These are phyloP conservation scores for Geotrichum candidum DNA, from an alignment of 1,139 yeast species.

Conservation along the genomic window DNA sequence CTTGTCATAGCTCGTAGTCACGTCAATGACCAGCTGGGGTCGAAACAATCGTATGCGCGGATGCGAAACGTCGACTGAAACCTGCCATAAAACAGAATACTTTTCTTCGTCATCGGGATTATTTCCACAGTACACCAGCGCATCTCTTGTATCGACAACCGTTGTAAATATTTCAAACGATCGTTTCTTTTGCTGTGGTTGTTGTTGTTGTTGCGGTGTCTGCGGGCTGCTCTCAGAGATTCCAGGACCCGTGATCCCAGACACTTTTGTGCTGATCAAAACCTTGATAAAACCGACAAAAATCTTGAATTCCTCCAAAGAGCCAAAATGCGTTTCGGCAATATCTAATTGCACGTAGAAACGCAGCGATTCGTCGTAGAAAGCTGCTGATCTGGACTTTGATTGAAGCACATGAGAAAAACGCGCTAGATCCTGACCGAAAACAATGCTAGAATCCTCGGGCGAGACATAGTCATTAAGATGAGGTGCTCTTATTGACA, in stretches of 20 bases:
- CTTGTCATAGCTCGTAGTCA: conserved; percentile 10
- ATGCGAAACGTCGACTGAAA: conserved; percentile 26
- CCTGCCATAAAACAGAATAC: conserved; percentile 26
- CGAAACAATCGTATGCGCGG: conserved; percentile 27
- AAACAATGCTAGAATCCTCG: not conserved
- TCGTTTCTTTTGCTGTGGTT: conserved; percentile 6
- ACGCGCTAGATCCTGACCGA: not conserved
- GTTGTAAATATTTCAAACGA: conserved; percentile 16
- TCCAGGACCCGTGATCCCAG: conserved; percentile 9
- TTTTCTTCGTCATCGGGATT: conserved; percentile 1
- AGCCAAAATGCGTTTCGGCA: not conserved
- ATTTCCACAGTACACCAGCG: conserved; percentile 7
- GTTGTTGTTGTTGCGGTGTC: not conserved
- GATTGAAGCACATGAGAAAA: conserved; percentile 4
- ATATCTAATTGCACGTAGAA: conserved; percentile 15
- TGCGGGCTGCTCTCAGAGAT: not conserved
- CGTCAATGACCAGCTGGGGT: conserved; percentile 20
- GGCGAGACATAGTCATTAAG: conserved; percentile 1
- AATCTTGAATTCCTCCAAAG: conserved; percentile 8
- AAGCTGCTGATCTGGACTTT: conserved; percentile 9
- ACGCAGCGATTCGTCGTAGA: conserved; percentile 16
- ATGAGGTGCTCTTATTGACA: conserved; percentile 13
- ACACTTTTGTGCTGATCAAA: conserved; percentile 12
- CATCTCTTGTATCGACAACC: conserved; percentile 6
- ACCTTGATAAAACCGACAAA: conserved; percentile 9